Percentiles rank a stretch among this genome's conserved stretches.
Conservation (phyloP, 2,329 filamentous ascomycete species). For the Ophiosphaerella narmari region DNA sequence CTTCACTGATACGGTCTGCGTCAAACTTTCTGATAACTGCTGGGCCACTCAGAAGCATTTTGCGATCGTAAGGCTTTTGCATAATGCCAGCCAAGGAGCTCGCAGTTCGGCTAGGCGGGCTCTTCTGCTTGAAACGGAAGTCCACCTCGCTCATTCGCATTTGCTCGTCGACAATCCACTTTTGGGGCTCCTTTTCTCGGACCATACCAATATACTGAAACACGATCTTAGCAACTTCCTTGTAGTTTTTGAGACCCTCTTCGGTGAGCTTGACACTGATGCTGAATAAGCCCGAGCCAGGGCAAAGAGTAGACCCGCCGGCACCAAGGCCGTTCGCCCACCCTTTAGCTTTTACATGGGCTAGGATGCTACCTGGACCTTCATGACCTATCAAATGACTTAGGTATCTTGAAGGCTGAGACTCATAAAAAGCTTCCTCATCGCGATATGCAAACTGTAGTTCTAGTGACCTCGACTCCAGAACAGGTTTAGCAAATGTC, state of each 20-base stretch:
- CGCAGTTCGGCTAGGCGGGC: slow-evolving; percentile 84
- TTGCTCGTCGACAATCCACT: slow-evolving; percentile 95
- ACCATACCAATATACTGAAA: slow-evolving; percentile 93
- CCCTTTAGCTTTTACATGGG: slow-evolving; percentile 86
- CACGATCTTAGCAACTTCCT: slow-evolving; percentile 78
- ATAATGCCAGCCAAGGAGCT: slow-evolving; percentile 84
- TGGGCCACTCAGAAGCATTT: slow-evolving; percentile 83
- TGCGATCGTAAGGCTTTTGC: slow-evolving; percentile 86
- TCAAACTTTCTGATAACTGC: slow-evolving; percentile 80
- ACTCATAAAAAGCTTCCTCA: slow-evolving; percentile 77
- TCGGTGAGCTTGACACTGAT: slow-evolving; percentile 80
- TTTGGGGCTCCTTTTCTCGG: slow-evolving; percentile 75
- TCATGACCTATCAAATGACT: slow-evolving; percentile 91
- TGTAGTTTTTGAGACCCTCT: slow-evolving; percentile 80
- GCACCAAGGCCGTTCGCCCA: slow-evolving; percentile 86
- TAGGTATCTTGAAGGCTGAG: slow-evolving; percentile 82
- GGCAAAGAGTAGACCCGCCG: slow-evolving; percentile 75
- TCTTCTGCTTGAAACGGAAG: slow-evolving; percentile 95
- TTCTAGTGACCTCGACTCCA: slow-evolving; percentile 80
- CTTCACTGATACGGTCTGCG: slow-evolving; percentile 72
- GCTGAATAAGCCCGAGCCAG: slow-evolving; percentile 80
- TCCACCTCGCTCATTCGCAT: slow-evolving; percentile 89
- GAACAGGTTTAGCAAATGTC: slow-evolving; percentile 87
- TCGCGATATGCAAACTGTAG: slow-evolving; percentile 85
- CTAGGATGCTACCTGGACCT: slow-evolving; percentile 87